Percentiles rank a stretch among this genome's conserved stretches.
These are phyloP conservation scores for Przewalskia tangutica DNA, from an alignment of 257 asterid genomes.

Conservation along the genomic window DNA sequence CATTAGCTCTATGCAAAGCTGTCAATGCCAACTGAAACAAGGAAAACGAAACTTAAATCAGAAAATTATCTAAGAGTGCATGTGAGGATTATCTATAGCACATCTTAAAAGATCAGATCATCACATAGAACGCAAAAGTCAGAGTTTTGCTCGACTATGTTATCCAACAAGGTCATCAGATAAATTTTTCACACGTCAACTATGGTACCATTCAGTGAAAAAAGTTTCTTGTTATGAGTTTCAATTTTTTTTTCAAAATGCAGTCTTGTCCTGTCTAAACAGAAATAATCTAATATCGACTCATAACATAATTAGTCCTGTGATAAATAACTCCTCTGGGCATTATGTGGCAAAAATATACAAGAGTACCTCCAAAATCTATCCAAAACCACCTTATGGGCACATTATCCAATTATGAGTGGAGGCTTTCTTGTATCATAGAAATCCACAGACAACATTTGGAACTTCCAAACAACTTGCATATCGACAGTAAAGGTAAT, in stretches of 20 bases:
- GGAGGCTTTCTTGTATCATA: not conserved
- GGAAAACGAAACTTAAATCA: not conserved
- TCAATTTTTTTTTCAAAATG: not conserved
- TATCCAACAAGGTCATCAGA: not conserved
- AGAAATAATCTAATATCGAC: not conserved
- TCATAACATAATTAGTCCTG: not conserved
- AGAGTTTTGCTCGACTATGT: not conserved
- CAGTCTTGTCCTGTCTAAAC: not conserved
- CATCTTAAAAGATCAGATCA: not conserved
- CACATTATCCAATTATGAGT: not conserved
- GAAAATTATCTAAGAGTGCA: not conserved
- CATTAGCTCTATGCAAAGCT: slow-evolving; percentile 60
- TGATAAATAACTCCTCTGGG: not conserved
- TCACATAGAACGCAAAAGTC: not conserved
- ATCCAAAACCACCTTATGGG: not conserved
- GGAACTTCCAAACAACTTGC: not conserved
- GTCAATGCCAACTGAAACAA: slow-evolving; percentile 74
- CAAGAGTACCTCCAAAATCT: not conserved
- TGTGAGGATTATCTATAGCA: not conserved
- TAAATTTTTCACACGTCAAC: not conserved
- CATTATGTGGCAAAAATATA: not conserved
- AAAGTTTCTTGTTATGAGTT: not conserved
- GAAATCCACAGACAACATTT: not conserved
- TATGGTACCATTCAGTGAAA: not conserved
- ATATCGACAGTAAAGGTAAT: not conserved